Base-by-base conservation (phyloP, 2,329 filamentous ascomycete genomes). In the Neonectria ditissima region DNA sequence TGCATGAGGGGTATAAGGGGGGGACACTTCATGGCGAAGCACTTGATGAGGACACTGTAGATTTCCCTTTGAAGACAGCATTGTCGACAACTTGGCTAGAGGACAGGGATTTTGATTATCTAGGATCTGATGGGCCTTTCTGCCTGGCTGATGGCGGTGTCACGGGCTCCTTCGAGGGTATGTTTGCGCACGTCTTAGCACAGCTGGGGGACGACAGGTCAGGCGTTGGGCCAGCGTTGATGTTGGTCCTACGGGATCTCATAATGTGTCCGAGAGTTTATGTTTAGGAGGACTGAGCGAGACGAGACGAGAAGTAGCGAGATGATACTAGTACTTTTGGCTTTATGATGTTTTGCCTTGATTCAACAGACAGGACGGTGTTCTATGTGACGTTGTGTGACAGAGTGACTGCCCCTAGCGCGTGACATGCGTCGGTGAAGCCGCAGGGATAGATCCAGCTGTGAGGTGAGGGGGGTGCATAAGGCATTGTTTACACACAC, bases 271-370 rank as follows among this genome's bases (percentile, higher is more conserved):
- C 20, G 55, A 72, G 56, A 52, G 60, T 63, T 37, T 48, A 48
- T 52, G 61, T 56, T 44, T 37, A 52, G 55, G 51, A 55, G 20
- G 30, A 39, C 43, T 41, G 53, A 63, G 55, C 57, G 53, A 65
- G 59, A 67, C 26, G 55, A 41, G n/a, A 41, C 32, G 26, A 34
- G n/a, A 30, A 54, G 62, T 28, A 67, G 65, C 55, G 66, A 71
- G 65, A 67, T 39, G 56, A 57, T 63, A 37, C 14, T 37, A 60
- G 60, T 64, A 60, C 59, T 62, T 62, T 69, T 69, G 57, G 68
- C 47, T 68, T 69, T 58, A 66, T 65, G 64, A 63, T 62, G 65
- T 65, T 70, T 68, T 71, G 67, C 59, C 67, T 73, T 71, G 43
- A 66, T 62, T 69, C 48, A 57, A 60, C 32, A 50, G 34, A 53